phyloP scores from a whole-genome alignment of 202 grass and related monocot genomes.

The Panicum virgatum region DNA sequence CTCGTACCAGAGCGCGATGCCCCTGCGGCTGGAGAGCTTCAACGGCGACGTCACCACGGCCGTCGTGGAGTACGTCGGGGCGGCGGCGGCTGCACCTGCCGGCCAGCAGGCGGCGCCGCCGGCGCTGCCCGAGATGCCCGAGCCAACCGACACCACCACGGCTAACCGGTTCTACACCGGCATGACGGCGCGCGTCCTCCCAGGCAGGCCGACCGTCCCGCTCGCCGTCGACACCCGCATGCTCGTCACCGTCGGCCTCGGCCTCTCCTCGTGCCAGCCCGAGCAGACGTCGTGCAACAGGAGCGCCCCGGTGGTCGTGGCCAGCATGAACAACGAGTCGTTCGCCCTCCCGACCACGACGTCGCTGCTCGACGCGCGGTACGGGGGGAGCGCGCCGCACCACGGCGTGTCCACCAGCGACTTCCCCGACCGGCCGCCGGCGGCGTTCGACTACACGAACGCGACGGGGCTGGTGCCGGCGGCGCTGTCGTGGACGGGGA shows the following conservation, averaged over 20 bases:
- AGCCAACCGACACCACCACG: slow-evolving; percentile 16
- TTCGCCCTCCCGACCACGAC: slow-evolving; percentile 42
- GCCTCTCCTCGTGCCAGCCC: slow-evolving; percentile 11
- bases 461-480: neutral
- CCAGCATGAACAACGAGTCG: slow-evolving; percentile 62
- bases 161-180: slow-evolving; percentile 49
- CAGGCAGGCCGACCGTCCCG: slow-evolving; percentile 36
- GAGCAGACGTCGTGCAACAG: neutral
- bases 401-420: slow-evolving; percentile 42
- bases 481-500: slow-evolving; percentile 2
- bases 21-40: neutral
- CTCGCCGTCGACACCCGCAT: slow-evolving; percentile 48
- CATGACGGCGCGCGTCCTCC: slow-evolving; percentile 34
- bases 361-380: slow-evolving; percentile 48
- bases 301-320: neutral
- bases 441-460: slow-evolving; percentile 56
- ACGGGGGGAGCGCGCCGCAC: neutral
- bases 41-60: slow-evolving; percentile 34
- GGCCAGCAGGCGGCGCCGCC: neutral
- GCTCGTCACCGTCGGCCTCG: slow-evolving; percentile 53
- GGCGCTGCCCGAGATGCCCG: slow-evolving; percentile 42
- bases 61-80: slow-evolving; percentile 38
- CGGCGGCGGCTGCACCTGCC: neutral
- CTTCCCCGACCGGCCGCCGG: slow-evolving; percentile 49
- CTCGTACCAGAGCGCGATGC: slow-evolving; percentile 37